phyloP scores from a whole-genome alignment of 148 eudicot species.

The Camellia granthamiana region DNA sequence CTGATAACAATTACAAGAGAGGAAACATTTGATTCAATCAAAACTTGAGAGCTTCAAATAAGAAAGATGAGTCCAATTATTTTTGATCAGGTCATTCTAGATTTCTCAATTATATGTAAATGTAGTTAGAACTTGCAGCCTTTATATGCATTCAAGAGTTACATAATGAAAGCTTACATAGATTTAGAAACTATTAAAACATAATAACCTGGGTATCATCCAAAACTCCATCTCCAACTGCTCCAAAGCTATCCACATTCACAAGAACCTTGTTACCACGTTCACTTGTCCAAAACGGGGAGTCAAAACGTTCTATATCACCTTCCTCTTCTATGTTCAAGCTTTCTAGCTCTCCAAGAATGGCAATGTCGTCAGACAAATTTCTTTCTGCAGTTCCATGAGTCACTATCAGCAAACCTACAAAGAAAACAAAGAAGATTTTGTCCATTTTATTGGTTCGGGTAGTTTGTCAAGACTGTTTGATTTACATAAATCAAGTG shows the following conservation, averaged over 20 bases:
- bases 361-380: slow-evolving; percentile 31
- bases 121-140: not conserved
- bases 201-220: slow-evolving; percentile 81
- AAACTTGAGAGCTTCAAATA: not conserved
- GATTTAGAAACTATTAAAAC: not conserved
- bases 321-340: slow-evolving; percentile 51
- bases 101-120: not conserved
- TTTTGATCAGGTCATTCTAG: not conserved
- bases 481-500: slow-evolving; percentile 41
- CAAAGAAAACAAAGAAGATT: slow-evolving; percentile 32
- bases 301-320: slow-evolving; percentile 35
- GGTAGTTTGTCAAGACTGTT: slow-evolving; percentile 24
- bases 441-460: slow-evolving; percentile 43
- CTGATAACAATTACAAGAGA: slow-evolving; percentile 31
- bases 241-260: slow-evolving; percentile 86
- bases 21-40: not conserved
- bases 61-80: not conserved
- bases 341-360: slow-evolving; percentile 42
- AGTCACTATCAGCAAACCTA: slow-evolving; percentile 43
- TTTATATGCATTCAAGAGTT: not conserved
- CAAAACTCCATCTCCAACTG: slow-evolving; percentile 80
- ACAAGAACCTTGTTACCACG: slow-evolving; percentile 51
- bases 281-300: slow-evolving; percentile 40
- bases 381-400: slow-evolving; percentile 34
- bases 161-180: not conserved